A percentile compares a stretch with the other conserved stretches of the same genome.
Conservation (phyloP, 1,284 basidiomycete species). For the Rhodotorula sp. region DNA sequence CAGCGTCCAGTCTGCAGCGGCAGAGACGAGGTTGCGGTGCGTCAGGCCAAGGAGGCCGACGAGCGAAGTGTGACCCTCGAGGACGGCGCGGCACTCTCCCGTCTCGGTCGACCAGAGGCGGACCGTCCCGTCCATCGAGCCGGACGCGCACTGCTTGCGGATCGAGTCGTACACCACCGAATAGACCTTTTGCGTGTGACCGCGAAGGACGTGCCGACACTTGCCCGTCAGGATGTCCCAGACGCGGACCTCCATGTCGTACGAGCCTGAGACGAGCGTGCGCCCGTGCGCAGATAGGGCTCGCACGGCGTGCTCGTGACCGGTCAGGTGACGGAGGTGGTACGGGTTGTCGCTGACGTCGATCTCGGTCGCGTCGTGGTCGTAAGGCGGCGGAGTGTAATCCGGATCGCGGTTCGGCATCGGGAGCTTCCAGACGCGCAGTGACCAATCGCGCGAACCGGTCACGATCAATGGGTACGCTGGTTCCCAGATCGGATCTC, state of each 20-base stretch:
- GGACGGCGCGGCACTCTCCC: conserved; percentile 72
- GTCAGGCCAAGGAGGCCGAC: conserved; percentile 56
- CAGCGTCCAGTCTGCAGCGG: conserved; percentile 88
- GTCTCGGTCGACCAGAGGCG: conserved; percentile 84
- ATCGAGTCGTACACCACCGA: conserved; percentile 61
- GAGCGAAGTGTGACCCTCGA: conserved; percentile 53
- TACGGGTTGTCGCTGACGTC: conserved; percentile 65
- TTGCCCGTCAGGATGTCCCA: conserved; percentile 91
- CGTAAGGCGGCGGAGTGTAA: conserved; percentile 32
- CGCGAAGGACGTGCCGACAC: conserved; percentile 74
- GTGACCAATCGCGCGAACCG: conserved; percentile 83
- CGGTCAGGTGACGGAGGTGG: conserved; percentile 77
- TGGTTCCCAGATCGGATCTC: conserved; percentile 53
- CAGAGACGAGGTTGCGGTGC: conserved; percentile 82
- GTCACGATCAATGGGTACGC: conserved; percentile 77
- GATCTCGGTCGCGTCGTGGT: conserved; percentile 19
- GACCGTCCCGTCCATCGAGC: conserved; percentile 94
- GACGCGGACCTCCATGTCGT: conserved; percentile 87
- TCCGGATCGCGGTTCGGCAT: conserved; percentile 70
- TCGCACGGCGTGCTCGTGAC: conserved; percentile 86
- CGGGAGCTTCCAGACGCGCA: conserved; percentile 87
- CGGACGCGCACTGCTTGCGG: conserved; percentile 84
- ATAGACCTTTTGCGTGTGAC: conserved; percentile 87
- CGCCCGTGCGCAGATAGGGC: conserved; percentile 86
- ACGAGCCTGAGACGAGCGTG: conserved; percentile 89